These are phyloP conservation scores for Pseudopithomyces chartarum DNA, from an alignment of 2,329 filamentous ascomycete species.

Conservation along the genomic window DNA sequence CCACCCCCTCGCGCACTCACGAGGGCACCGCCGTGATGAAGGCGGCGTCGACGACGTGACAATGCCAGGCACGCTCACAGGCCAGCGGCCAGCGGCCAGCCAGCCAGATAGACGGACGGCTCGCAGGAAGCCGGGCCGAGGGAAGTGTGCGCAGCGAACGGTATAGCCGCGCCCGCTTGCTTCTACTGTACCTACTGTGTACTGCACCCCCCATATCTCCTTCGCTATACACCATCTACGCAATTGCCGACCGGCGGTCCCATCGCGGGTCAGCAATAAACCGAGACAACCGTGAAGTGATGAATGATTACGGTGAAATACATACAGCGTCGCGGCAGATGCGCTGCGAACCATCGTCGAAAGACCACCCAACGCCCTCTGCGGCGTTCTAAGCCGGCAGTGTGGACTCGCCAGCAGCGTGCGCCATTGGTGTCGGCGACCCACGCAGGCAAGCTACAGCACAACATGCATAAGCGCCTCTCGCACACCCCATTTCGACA, in stretches of 20 bases:
- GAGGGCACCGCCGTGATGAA: background rate
- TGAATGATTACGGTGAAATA: slow-evolving; percentile 8
- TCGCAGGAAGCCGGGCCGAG: slow-evolving; percentile 36
- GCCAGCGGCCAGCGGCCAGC: too few relatives aligned
- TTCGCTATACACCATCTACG: slow-evolving; percentile 17
- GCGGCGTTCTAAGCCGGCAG: slow-evolving; percentile 16
- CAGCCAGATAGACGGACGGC: slow-evolving; percentile 11
- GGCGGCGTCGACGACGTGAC: background rate
- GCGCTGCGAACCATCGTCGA: slow-evolving; percentile 4
- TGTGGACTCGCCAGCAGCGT: slow-evolving; percentile 13
- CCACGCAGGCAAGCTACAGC: slow-evolving; percentile 35
- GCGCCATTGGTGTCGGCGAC: slow-evolving; percentile 34
- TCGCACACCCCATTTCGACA: slow-evolving; percentile 26
- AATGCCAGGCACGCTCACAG: slow-evolving; percentile 25
- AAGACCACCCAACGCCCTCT: background rate
- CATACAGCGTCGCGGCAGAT: slow-evolving; percentile 21
- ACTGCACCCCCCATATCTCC: slow-evolving; percentile 7
- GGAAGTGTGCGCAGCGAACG: slow-evolving; percentile 22
- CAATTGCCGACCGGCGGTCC: slow-evolving; percentile 14
- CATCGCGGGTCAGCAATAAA: slow-evolving; percentile 19
- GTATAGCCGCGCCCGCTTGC: slow-evolving; percentile 25
- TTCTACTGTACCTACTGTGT: too few relatives aligned
- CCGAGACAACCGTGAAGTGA: slow-evolving; percentile 25
- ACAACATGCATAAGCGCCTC: slow-evolving; percentile 44
- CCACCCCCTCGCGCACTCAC: slow-evolving; percentile 3